Conservation (phyloP, 768 basidiomycete species). For the Mycena rebaudengoi region DNA sequence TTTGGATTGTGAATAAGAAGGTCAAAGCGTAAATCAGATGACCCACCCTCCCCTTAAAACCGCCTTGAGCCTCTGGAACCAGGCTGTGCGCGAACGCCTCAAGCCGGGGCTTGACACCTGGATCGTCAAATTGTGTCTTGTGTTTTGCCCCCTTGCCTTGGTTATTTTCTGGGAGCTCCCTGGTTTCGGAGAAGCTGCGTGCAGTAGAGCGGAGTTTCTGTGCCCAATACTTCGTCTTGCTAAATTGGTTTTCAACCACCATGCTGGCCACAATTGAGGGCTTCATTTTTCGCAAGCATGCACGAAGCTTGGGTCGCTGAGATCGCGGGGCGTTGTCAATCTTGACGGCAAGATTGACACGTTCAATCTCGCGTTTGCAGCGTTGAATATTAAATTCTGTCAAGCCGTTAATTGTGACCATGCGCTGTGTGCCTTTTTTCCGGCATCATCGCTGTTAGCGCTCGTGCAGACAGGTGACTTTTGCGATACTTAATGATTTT, state of each 20-base stretch:
- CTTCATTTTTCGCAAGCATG: slow-evolving; percentile 5
- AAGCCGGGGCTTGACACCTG: slow-evolving; percentile 17
- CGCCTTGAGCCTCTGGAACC: slow-evolving; percentile 11
- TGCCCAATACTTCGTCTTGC: slow-evolving; percentile 16
- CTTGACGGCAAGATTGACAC: background rate
- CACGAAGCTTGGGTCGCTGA: slow-evolving; percentile 10
- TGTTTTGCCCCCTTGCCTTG: slow-evolving; percentile 20
- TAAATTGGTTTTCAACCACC: background rate
- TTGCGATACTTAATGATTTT: slow-evolving; percentile 13
- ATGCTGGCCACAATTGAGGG: slow-evolving; percentile 9
- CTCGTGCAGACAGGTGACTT: background rate
- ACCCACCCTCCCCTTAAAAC: slow-evolving; percentile 4
- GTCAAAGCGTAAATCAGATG: background rate
- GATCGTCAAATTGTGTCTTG: slow-evolving; percentile 13
- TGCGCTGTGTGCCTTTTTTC: slow-evolving; percentile 9
- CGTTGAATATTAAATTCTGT: slow-evolving; percentile 4
- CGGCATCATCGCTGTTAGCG: background rate
- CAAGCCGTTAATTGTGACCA: slow-evolving; percentile 12
- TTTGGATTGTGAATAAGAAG: background rate
- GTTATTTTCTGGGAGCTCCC: slow-evolving; percentile 19
- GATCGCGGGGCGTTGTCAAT: background rate
- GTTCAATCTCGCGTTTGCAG: slow-evolving; percentile 2
- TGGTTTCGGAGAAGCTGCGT: slow-evolving; percentile 3
- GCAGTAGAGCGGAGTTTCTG: slow-evolving; percentile 12
- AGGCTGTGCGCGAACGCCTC: background rate